Evolutionary conservation across 257 asterid species (phyloP).

Genomic region (Gentiana straminea): DNA sequence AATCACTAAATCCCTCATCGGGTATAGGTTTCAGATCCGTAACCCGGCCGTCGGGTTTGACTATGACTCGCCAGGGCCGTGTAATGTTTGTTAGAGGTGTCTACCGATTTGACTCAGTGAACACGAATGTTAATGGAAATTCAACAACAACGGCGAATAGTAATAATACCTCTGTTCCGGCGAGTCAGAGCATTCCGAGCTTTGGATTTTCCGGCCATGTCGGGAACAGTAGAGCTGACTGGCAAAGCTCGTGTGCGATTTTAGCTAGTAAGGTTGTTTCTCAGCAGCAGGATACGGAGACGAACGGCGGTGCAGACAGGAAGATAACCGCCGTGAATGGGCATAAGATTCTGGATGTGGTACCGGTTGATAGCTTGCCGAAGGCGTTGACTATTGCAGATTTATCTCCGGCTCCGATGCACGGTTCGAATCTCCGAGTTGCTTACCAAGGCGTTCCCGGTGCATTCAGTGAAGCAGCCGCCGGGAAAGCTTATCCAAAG

Average conservation of each 20-base stretch:
- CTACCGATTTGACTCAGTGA: conserved; percentile 32
- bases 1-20: conserved; percentile 23
- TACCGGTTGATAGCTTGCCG: conserved; percentile 39
- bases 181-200: neutral
- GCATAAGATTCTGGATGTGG: conserved; percentile 50
- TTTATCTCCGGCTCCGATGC: conserved; percentile 82
- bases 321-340: conserved; percentile 60
- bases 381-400: conserved; percentile 59
- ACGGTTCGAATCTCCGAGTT: conserved; percentile 68
- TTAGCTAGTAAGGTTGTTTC: conserved; percentile 80
- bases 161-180: conserved; percentile 6
- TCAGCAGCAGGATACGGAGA: conserved; percentile 63
- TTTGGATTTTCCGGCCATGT: conserved; percentile 22
- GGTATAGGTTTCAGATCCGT: conserved; percentile 30
- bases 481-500: conserved; percentile 71
- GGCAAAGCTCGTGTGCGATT: conserved; percentile 94
- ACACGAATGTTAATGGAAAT: conserved; percentile 10
- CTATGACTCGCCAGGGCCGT: conserved; percentile 10
- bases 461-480: conserved; percentile 87
- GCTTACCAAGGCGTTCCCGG: conserved; percentile 95
- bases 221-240: conserved; percentile 57
- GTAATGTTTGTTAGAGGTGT: conserved; percentile 16
- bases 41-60: conserved; percentile 2
- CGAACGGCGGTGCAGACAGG: conserved; percentile 36
- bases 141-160: conserved; percentile 1